Conservation (phyloP, 2,329 filamentous ascomycete genomes). For the Pseudopyricularia cyperi region DNA sequence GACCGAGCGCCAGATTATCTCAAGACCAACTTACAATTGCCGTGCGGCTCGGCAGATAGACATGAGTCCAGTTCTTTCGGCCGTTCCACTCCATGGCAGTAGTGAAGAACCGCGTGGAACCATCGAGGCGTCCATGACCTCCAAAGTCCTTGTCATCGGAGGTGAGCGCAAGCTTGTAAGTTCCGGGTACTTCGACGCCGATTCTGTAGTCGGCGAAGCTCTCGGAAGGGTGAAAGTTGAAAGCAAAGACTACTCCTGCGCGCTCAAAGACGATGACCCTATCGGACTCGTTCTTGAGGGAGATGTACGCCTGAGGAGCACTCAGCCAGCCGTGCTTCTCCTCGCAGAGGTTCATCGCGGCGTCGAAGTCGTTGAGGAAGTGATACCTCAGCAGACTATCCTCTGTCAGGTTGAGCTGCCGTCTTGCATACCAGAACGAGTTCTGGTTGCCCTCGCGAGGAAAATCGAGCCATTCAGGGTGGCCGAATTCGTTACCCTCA, state of each 20-base stretch:
- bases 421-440: conserved; percentile 86
- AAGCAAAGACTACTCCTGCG: conserved; percentile 79
- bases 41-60: conserved; percentile 76
- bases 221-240: conserved; percentile 82
- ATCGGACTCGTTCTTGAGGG: conserved; percentile 83
- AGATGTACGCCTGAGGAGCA: conserved; percentile 76
- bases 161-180: conserved; percentile 77
- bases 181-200: conserved; percentile 72
- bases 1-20: background rate
- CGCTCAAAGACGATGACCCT: conserved; percentile 96
- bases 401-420: conserved; percentile 86
- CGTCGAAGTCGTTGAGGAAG: conserved; percentile 89
- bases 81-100: conserved; percentile 84
- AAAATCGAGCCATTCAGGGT: conserved; percentile 98
- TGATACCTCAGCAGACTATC: conserved; percentile 76
- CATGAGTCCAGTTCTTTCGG: conserved; percentile 78
- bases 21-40: conserved; percentile 55
- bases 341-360: conserved; percentile 78
- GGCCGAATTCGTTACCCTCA: conserved; percentile 96
- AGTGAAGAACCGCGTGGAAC: conserved; percentile 81
- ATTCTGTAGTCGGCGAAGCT: conserved; percentile 91
- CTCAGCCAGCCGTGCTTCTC: conserved; percentile 86
- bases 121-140: conserved; percentile 64
- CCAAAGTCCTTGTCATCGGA: conserved; percentile 68
- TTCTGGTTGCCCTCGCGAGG: conserved; percentile 86